phyloP scores from a whole-genome alignment of 1,284 basidiomycete genomes.

The Sporisorium sorghi region DNA sequence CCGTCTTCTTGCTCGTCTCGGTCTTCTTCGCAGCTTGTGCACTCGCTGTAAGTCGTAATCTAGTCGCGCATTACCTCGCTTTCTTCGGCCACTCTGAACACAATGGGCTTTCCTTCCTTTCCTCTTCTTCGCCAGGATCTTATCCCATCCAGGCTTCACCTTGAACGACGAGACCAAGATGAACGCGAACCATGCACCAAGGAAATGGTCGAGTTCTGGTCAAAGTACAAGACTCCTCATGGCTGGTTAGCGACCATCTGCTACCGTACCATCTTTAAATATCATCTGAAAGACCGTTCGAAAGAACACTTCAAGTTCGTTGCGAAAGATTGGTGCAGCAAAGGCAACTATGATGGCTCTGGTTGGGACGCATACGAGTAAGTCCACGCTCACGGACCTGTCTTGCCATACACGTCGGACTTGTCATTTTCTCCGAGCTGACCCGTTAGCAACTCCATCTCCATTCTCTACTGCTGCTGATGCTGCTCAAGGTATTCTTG shows the following conservation, averaged over 20 bases:
- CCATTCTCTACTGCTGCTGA: no score
- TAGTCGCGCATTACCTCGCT: not conserved
- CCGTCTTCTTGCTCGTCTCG: not conserved
- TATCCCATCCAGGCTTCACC: not conserved
- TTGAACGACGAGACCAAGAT: not conserved
- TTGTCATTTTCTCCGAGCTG: no score
- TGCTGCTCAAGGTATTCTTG: not conserved
- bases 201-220: not conserved
- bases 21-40: not conserved
- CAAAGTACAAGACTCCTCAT: not conserved
- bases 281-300: not conserved
- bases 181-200: not conserved
- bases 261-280: not conserved
- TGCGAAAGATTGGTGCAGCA: no score
- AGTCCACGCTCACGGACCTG: no score
- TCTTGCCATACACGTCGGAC: no score
- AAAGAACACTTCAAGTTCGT: not conserved
- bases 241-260: not conserved
- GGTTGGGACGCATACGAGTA: no score
- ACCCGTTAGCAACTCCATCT: no score
- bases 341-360: no score
- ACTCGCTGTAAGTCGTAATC: constrained; percentile 1
- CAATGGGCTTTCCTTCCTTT: not conserved
- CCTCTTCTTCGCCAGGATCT: not conserved
- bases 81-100: not conserved